These are phyloP conservation scores for Kokia cookei DNA, from an alignment of 441 rosid genomes.

Conservation along the genomic window DNA sequence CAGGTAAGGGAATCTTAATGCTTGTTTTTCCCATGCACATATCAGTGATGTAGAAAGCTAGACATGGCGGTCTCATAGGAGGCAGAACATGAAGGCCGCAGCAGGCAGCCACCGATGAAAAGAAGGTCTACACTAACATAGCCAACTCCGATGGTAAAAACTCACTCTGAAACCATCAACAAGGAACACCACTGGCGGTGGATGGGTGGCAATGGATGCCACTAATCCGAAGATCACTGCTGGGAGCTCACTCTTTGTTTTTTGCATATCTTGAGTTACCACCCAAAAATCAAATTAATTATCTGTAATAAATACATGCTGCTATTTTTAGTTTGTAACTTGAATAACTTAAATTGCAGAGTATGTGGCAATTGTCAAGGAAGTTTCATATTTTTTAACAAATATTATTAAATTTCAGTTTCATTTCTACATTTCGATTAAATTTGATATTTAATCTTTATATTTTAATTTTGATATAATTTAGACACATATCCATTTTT, in stretches of 20 bases:
- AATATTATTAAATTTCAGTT: too few species aligned
- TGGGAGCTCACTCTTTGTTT: conserved; percentile 23
- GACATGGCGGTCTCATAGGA: conserved; percentile 23
- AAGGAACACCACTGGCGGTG: conserved; percentile 18
- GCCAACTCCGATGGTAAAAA: conserved; percentile 11
- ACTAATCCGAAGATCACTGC: conserved; percentile 2
- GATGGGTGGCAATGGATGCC: conserved; percentile 40
- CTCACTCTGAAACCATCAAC: conserved; percentile 9
- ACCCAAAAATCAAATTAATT: neutral
- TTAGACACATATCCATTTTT: too few species aligned
- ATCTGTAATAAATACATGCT: neutral
- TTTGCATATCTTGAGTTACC: conserved; percentile 6
- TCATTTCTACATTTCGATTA: too few species aligned
- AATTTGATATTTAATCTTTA: too few species aligned
- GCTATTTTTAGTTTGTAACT: neutral
- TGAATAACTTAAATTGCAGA: neutral
- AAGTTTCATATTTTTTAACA: too few species aligned
- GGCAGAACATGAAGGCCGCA: conserved; percentile 30
- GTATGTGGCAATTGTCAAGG: too few species aligned
- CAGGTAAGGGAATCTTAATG: too few species aligned
- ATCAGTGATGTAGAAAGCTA: neutral
- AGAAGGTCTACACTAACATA: conserved; percentile 34
- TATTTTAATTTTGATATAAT: too few species aligned
- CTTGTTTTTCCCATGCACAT: too few species aligned
- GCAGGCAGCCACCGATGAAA: conserved; percentile 26